Evolutionary conservation across 768 basidiomycete species (phyloP).

Genomic region (Leccinum ochraceum): DNA sequence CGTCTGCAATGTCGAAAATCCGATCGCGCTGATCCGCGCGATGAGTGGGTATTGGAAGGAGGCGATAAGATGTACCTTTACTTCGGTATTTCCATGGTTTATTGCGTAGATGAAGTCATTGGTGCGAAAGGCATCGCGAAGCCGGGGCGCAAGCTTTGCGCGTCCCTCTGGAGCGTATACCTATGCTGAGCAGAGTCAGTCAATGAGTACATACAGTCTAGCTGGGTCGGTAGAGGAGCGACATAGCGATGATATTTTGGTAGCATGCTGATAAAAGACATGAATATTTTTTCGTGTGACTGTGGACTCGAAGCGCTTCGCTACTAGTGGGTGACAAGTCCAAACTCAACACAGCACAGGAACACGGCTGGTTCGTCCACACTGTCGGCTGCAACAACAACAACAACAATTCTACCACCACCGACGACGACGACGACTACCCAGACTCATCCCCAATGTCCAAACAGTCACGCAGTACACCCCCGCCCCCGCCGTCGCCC

Average conservation of each 20-base stretch:
- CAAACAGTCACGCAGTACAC: constrained; percentile 45
- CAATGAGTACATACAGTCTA: no score
- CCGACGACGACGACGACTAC: constrained; percentile 8
- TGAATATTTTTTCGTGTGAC: constrained; percentile 8
- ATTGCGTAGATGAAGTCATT: constrained; percentile 44
- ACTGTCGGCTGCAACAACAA: constrained; percentile 22
- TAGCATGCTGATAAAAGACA: constrained; percentile 25
- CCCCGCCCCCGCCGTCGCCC: constrained; percentile 44
- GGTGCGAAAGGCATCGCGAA: constrained; percentile 46
- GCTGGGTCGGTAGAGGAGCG: no score
- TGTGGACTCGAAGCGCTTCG: neutral
- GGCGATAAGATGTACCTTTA: constrained; percentile 26
- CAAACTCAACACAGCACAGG: constrained; percentile 14
- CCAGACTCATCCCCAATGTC: constrained; percentile 40
- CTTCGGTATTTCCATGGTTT: constrained; percentile 40
- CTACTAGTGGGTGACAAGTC: constrained; percentile 13
- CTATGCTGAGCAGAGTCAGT: constrained; percentile 3
- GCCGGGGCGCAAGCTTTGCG: constrained; percentile 39
- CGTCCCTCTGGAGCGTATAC: constrained; percentile 42
- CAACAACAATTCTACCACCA: neutral
- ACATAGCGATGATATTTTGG: constrained; percentile 37
- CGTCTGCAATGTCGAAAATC: constrained; percentile 50
- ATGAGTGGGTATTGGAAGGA: constrained; percentile 14
- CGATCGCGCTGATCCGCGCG: constrained; percentile 38
- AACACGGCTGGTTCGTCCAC: constrained; percentile 10